Conservation (phyloP, 2,329 filamentous ascomycete species). For the Apiospora hydei region DNA sequence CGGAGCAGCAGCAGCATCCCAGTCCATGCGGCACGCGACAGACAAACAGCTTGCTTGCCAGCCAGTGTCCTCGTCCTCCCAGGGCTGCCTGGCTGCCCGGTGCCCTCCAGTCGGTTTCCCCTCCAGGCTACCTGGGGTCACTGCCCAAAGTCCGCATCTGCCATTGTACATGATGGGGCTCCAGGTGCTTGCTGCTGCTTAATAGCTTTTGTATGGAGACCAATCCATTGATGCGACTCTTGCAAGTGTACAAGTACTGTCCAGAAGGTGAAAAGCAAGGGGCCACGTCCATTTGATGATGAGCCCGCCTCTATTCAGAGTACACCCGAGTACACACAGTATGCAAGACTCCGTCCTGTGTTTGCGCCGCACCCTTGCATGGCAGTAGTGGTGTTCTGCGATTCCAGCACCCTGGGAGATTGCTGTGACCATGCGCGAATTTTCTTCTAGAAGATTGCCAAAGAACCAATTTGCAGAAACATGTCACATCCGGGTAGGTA, state of each 20-base stretch:
- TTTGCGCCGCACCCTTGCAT: background rate
- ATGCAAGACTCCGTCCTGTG: background rate
- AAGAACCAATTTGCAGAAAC: background rate
- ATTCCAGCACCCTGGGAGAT: background rate
- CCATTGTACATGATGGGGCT: background rate
- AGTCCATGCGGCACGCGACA: background rate
- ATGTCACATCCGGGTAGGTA: background rate
- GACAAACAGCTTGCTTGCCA: background rate
- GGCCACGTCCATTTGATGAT: background rate
- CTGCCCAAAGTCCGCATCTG: background rate
- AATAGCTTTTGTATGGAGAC: background rate
- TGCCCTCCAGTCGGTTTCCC: background rate
- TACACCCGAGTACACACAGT: background rate
- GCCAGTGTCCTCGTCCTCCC: background rate
- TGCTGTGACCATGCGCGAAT: background rate
- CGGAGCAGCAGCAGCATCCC: background rate
- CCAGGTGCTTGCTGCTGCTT: background rate
- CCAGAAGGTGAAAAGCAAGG: background rate
- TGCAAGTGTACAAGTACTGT: background rate
- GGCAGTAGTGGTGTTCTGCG: background rate
- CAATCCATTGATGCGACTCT: background rate
- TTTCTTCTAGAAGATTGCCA: slow-evolving; percentile 3
- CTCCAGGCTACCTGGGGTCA: too few species aligned
- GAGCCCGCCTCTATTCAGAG: background rate
- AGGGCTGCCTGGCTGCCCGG: background rate